phyloP scores from a whole-genome alignment of 73 alveolate genomes.

The Paramecium caudatum region DNA sequence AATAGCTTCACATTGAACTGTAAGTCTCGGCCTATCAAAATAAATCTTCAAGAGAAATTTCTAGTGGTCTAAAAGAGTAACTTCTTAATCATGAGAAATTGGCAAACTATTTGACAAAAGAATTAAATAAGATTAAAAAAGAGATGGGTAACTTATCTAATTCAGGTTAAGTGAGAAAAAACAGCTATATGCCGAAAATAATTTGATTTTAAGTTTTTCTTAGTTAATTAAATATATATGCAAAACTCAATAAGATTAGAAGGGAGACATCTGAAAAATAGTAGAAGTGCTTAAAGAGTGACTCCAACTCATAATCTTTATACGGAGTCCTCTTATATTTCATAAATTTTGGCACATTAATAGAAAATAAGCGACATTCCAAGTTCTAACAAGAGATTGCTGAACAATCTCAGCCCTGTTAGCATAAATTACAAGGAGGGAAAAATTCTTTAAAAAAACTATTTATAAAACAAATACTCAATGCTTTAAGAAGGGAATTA shows the following conservation, averaged over 20 bases:
- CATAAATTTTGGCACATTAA: slow-evolving; percentile 49
- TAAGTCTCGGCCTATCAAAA: background rate
- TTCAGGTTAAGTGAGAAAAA: background rate
- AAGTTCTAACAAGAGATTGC: background rate
- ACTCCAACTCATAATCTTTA: slow-evolving; percentile 51
- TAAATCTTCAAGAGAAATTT: slow-evolving; percentile 4
- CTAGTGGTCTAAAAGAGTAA: background rate
- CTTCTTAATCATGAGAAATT: background rate
- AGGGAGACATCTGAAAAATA: background rate
- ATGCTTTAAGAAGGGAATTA: slow-evolving; percentile 12
- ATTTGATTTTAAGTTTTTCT: background rate
- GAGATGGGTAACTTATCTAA: background rate
- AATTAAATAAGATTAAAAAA: background rate
- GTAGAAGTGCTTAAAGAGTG: slow-evolving; percentile 21
- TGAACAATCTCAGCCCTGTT: background rate
- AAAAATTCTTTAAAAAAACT: slow-evolving; percentile 20
- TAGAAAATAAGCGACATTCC: background rate
- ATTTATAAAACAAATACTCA: slow-evolving; percentile 27
- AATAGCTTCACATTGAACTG: background rate
- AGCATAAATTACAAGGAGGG: slow-evolving; percentile 19
- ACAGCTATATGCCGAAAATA: slow-evolving; percentile 51
- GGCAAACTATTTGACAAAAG: background rate
- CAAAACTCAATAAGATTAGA: background rate
- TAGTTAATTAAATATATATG: slow-evolving; percentile 21
- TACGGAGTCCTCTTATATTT: slow-evolving; percentile 64